Percentiles rank a stretch among this genome's conserved stretches.
phyloP scores from a whole-genome alignment of 352 stramenopile species.

The Pilasporangium apinafurcum region DNA sequence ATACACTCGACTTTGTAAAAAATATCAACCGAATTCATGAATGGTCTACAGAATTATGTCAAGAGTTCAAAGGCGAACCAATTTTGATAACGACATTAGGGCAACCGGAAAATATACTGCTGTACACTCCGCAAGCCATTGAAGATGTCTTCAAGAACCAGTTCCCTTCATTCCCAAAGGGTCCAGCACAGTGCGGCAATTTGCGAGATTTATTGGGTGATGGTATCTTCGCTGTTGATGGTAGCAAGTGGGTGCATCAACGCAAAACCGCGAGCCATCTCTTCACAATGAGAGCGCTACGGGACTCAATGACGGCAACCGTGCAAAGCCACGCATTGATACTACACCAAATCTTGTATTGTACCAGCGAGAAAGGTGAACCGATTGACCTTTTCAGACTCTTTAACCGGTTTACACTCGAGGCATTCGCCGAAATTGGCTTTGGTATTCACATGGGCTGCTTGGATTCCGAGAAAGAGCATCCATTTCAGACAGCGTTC shows the following conservation, averaged over 20 bases:
- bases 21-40: slow-evolving; percentile 25
- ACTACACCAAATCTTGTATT: slow-evolving; percentile 18
- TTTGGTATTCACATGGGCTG: slow-evolving; percentile 44
- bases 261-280: slow-evolving; percentile 48
- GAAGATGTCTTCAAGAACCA: slow-evolving; percentile 58
- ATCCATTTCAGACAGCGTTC: slow-evolving; percentile 47
- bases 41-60: slow-evolving; percentile 27
- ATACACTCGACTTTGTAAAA: slow-evolving; percentile 28
- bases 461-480: slow-evolving; percentile 25
- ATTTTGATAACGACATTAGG: slow-evolving; percentile 23
- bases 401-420: slow-evolving; percentile 38
- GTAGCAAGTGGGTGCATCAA: slow-evolving; percentile 39
- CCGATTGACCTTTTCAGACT: slow-evolving; percentile 30
- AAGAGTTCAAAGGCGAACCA: slow-evolving; percentile 20
- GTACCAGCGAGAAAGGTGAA: slow-evolving; percentile 5
- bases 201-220: slow-evolving; percentile 36
- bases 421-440: slow-evolving; percentile 48
- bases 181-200: slow-evolving; percentile 16
- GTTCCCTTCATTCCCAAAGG: slow-evolving; percentile 74
- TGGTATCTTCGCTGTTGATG: slow-evolving; percentile 49
- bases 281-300: slow-evolving; percentile 30
- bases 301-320: slow-evolving; percentile 36
- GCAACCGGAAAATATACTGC: slow-evolving; percentile 18
- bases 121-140: slow-evolving; percentile 30
- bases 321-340: slow-evolving; percentile 25